A percentile compares a stretch with the other conserved stretches of the same genome.
Evolutionary conservation across 345 rosid species (phyloP).

Genomic region (Clausena lansium): DNA sequence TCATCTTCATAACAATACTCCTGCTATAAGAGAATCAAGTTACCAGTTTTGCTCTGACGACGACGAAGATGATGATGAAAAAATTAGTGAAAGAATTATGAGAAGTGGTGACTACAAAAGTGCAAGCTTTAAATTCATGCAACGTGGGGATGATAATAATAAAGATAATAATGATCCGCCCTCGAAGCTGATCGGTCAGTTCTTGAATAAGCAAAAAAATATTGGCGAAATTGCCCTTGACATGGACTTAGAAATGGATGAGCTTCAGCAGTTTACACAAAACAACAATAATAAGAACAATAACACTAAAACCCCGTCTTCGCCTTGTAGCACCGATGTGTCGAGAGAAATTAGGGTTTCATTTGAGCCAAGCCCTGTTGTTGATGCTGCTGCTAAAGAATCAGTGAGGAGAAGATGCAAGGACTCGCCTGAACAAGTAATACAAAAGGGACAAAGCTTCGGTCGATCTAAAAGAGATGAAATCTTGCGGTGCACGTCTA

Average conservation of each 20-base stretch:
- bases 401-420: conserved; percentile 31
- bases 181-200: conserved; percentile 36
- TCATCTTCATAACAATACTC: too few relatives aligned
- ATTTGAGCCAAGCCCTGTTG: conserved; percentile 37
- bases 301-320: conserved; percentile 12
- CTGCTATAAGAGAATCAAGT: too few relatives aligned
- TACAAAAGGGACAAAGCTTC: background rate
- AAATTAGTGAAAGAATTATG: background rate
- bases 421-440: conserved; percentile 3
- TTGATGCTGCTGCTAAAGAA: conserved; percentile 8
- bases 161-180: conserved; percentile 27
- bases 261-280: conserved; percentile 15
- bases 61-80: too few relatives aligned
- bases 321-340: conserved; percentile 9
- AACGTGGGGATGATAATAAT: background rate
- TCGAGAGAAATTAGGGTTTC: conserved; percentile 55
- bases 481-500: conserved; percentile 50
- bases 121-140: conserved; percentile 31
- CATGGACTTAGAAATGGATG: conserved; percentile 69
- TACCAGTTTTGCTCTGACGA: too few relatives aligned
- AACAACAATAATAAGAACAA: too few relatives aligned
- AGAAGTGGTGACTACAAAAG: background rate
- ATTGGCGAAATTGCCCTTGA: conserved; percentile 63
- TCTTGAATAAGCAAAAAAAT: conserved; percentile 25
- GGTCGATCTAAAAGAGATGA: conserved; percentile 19